phyloP scores from a whole-genome alignment of 2,329 filamentous ascomycete genomes.

The Capronia americana region DNA sequence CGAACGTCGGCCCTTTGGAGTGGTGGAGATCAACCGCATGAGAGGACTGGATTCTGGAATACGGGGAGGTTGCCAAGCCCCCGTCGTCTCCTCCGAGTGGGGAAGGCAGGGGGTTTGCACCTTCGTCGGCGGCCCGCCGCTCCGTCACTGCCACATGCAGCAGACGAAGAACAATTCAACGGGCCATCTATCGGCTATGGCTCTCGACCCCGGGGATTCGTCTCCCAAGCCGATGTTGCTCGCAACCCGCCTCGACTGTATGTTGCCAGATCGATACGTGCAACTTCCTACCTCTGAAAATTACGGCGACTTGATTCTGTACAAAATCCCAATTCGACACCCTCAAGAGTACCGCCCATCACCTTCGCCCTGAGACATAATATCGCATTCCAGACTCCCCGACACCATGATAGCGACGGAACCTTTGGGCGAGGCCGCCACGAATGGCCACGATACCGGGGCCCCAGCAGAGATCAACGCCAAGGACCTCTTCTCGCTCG shows the following conservation, averaged over 20 bases:
- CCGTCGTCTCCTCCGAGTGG: background rate
- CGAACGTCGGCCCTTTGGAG: background rate
- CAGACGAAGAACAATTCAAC: background rate
- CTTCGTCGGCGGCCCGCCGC: background rate
- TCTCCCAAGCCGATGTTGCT: background rate
- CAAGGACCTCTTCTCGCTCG: slow-evolving; percentile 14
- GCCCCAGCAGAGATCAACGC: background rate
- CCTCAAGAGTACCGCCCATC: background rate
- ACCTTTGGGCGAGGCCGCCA: background rate
- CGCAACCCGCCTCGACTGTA: background rate
- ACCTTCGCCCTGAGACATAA: background rate
- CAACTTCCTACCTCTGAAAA: background rate
- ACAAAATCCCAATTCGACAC: background rate
- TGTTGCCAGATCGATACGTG: background rate
- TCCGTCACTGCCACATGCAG: background rate
- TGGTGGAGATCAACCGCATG: background rate
- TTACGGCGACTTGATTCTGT: background rate
- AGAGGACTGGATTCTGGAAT: background rate
- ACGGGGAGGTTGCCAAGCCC: background rate
- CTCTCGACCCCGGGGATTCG: background rate
- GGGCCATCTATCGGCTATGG: background rate
- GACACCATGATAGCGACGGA: background rate
- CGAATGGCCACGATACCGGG: background rate
- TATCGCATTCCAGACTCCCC: background rate
- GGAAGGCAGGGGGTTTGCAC: background rate